Evolutionary conservation across 257 asterid genomes (phyloP).

Genomic region (Solanum virginianum): DNA sequence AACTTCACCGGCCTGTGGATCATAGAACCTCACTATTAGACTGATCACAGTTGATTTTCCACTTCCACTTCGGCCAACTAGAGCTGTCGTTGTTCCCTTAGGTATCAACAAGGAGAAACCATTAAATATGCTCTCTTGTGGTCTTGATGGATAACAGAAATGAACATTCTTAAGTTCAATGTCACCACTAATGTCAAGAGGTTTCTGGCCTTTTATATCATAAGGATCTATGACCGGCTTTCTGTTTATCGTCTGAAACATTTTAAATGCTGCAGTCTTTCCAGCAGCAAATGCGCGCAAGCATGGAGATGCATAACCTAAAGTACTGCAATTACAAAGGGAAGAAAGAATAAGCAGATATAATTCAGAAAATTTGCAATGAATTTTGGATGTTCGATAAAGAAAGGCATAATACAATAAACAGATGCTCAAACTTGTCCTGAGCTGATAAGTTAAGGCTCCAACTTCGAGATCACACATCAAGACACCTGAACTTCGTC

Average conservation of each 20-base stretch:
- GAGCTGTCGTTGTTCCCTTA: constrained; percentile 51
- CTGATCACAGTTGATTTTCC: constrained; percentile 44
- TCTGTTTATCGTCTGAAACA: constrained; percentile 59
- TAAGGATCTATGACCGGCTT: constrained; percentile 55
- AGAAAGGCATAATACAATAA: not conserved
- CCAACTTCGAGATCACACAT: not conserved
- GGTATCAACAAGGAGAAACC: constrained; percentile 54
- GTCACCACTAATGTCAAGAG: constrained; percentile 48
- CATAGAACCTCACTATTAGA: constrained; percentile 46
- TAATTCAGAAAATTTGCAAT: not conserved
- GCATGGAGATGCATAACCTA: constrained; percentile 76
- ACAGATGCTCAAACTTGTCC: not conserved
- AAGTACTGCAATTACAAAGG: constrained; percentile 31
- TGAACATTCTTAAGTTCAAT: constrained; percentile 45
- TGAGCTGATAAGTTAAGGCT: not conserved
- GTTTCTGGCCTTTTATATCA: constrained; percentile 38
- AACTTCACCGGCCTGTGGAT: constrained; percentile 43
- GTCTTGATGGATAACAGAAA: constrained; percentile 73
- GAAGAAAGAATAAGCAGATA: not conserved
- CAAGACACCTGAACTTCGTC: not conserved
- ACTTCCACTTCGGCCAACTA: constrained; percentile 50
- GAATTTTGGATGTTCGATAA: not conserved
- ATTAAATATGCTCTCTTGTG: constrained; percentile 47
- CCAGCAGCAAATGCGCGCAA: constrained; percentile 71
- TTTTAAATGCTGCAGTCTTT: constrained; percentile 70